Conservation (phyloP, 148 eudicot genomes). For the Arbutus unedo region DNA sequence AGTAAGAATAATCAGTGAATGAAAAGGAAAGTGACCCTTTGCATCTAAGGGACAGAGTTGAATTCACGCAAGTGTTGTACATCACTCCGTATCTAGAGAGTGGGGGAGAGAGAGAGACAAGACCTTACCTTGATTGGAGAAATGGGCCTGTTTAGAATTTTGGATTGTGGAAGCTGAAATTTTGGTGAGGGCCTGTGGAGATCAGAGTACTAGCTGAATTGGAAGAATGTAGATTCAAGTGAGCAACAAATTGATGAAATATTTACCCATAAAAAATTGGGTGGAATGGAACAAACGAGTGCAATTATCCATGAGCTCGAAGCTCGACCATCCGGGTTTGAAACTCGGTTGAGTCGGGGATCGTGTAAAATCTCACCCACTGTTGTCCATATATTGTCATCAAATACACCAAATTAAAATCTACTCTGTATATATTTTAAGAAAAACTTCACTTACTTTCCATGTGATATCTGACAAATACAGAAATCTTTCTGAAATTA, state of each 20-base stretch:
- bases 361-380: background rate
- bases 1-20: slow-evolving; percentile 28
- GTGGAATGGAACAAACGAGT: background rate
- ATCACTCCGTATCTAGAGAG: slow-evolving; percentile 23
- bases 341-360: background rate
- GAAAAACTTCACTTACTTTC: too few species aligned
- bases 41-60: slow-evolving; percentile 35
- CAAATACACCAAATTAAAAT: background rate
- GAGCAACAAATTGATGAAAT: background rate
- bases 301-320: background rate
- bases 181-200: background rate
- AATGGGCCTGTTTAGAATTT: slow-evolving; percentile 11
- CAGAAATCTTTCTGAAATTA: too few species aligned
- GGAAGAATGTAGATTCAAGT: background rate
- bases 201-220: background rate
- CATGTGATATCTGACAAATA: too few species aligned
- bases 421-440: too few species aligned
- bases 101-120: slow-evolving; percentile 9
- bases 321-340: background rate
- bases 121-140: slow-evolving; percentile 28
- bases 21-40: slow-evolving; percentile 35
- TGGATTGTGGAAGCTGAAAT: slow-evolving; percentile 11
- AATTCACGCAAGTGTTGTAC: slow-evolving; percentile 38
- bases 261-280: too few species aligned
- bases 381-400: background rate